Percentiles rank a stretch among this genome's conserved stretches.
phyloP scores from a whole-genome alignment of 192 early-diverging fungal species.

The Rhizophlyctis rosea region DNA sequence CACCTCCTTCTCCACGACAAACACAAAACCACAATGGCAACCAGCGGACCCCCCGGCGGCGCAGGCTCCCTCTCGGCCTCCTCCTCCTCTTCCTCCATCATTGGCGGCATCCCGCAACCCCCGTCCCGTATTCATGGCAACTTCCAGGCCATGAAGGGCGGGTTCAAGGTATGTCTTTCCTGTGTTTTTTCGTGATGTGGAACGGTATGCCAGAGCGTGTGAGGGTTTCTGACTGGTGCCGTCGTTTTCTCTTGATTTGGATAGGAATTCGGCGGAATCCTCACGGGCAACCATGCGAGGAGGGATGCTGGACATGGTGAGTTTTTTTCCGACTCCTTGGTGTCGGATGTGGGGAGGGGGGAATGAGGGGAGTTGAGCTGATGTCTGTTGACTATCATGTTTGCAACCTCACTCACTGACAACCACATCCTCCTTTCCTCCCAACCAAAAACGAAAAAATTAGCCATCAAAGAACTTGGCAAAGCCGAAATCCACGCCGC shows the following conservation, averaged over 20 bases:
- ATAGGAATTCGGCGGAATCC: background rate
- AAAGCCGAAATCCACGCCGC: background rate
- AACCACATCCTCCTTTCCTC: no score
- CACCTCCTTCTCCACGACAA: no score
- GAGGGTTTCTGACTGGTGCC: no score
- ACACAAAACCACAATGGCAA: no score
- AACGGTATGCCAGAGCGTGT: no score
- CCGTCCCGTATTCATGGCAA: background rate
- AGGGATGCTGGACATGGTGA: background rate
- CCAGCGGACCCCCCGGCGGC: no score
- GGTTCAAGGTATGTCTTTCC: background rate
- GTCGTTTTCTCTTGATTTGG: no score
- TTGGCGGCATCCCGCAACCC: background rate
- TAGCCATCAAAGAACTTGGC: background rate
- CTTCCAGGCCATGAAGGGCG: background rate
- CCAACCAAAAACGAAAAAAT: no score
- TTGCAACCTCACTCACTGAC: no score
- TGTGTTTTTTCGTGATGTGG: background rate
- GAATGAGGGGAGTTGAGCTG: no score
- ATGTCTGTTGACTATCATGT: background rate
- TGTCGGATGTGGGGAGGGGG: no score
- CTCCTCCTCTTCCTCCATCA: background rate
- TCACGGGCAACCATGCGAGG: background rate
- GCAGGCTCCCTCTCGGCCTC: background rate
- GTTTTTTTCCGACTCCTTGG: no score